Conservation (phyloP, 495 filamentous ascomycete species). For the Neurospora sp. region DNA sequence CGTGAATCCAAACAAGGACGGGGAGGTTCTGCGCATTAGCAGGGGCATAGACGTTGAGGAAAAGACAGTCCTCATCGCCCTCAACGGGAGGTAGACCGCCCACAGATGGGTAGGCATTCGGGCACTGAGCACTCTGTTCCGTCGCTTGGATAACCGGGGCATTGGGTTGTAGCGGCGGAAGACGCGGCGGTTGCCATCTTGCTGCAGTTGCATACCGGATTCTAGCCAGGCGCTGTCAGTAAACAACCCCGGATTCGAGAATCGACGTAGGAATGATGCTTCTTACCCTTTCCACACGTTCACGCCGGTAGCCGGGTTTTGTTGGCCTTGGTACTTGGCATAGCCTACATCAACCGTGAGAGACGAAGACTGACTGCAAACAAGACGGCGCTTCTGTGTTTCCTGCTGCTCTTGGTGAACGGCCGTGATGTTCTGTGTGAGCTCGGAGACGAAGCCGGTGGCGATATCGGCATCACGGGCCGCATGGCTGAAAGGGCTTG, state of each 20-base stretch:
- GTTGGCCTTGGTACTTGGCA: slow-evolving; percentile 28
- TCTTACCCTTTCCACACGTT: slow-evolving; percentile 32
- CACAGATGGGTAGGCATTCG: slow-evolving; percentile 9
- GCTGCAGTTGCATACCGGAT: slow-evolving; percentile 25
- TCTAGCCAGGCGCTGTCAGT: slow-evolving; percentile 5
- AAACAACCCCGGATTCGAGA: neutral
- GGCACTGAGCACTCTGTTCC: slow-evolving; percentile 10
- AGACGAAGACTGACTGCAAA: slow-evolving; percentile 2
- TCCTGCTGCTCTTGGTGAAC: slow-evolving; percentile 1
- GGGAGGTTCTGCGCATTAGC: slow-evolving; percentile 23
- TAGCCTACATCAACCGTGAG: slow-evolving; percentile 29
- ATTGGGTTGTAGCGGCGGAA: neutral
- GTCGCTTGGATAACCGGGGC: slow-evolving; percentile 8
- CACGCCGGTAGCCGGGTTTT: slow-evolving; percentile 20
- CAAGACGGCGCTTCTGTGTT: slow-evolving; percentile 3
- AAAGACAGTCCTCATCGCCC: slow-evolving; percentile 32
- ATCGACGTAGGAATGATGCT: neutral
- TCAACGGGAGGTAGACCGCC: slow-evolving; percentile 5
- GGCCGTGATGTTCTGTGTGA: slow-evolving; percentile 12
- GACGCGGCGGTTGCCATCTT: slow-evolving; percentile 25
- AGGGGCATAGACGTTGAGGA: slow-evolving; percentile 31
- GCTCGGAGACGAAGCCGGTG: slow-evolving; percentile 10
- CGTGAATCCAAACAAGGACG: slow-evolving; percentile 38
- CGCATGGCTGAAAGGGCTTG: neutral
- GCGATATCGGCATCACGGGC: slow-evolving; percentile 5